A percentile compares a stretch with the other conserved stretches of the same genome.
These are phyloP conservation scores for Paraphoma sp. DNA, from an alignment of 2,329 filamentous ascomycete genomes.

Conservation along the genomic window DNA sequence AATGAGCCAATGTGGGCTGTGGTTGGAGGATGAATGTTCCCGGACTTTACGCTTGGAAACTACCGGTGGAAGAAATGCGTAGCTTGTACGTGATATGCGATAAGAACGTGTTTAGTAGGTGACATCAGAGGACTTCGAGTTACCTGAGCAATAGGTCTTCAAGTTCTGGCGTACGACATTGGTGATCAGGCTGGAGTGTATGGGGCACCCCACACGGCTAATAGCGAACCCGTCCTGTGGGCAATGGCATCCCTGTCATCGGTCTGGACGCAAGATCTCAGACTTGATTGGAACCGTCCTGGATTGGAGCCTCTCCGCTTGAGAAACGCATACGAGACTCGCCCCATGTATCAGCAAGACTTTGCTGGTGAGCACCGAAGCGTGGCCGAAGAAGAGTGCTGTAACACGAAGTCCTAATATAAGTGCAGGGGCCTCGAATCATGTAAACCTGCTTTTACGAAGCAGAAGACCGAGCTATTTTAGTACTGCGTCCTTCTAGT, in stretches of 20 bases:
- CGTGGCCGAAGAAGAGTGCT: constrained; percentile 9
- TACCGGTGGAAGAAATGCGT: constrained; percentile 20
- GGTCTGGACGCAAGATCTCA: constrained; percentile 22
- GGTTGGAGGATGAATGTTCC: constrained; percentile 11
- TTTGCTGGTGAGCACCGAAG: constrained; percentile 27
- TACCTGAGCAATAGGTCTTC: constrained; percentile 4
- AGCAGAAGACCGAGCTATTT: constrained; percentile 32
- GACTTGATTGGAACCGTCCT: constrained; percentile 16
- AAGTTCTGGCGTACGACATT: constrained; percentile 8
- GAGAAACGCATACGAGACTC: constrained; percentile 18
- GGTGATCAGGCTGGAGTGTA: constrained; percentile 22
- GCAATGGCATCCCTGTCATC: constrained; percentile 21
- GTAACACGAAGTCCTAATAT: constrained; percentile 1
- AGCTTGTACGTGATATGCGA: constrained; percentile 9
- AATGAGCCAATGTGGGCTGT: constrained; percentile 7
- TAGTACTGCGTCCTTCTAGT: constrained; percentile 28
- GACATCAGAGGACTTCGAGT: constrained; percentile 24
- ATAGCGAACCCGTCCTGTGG: constrained; percentile 16
- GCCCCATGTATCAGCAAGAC: constrained; percentile 16
- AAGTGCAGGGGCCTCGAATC: not conserved
- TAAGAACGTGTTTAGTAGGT: constrained; percentile 12
- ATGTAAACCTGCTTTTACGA: constrained; percentile 17
- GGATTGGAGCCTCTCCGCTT: constrained; percentile 13
- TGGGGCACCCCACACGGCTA: constrained; percentile 27
- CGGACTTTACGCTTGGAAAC: constrained; percentile 5